These are phyloP conservation scores for Monosporascus sp. DNA, from an alignment of 2,329 filamentous ascomycete species.

Conservation along the genomic window DNA sequence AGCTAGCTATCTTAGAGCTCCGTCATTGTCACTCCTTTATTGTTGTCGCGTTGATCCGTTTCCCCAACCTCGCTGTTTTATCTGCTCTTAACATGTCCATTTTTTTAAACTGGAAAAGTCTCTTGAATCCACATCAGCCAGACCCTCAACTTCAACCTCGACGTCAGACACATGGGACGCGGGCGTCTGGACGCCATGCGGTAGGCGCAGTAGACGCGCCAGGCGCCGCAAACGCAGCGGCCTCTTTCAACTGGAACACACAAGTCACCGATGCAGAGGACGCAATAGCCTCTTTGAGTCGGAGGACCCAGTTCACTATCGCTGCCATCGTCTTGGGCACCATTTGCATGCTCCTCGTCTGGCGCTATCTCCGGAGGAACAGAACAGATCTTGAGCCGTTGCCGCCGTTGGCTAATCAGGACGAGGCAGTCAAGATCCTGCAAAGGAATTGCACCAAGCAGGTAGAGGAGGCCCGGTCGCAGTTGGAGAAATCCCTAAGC, in stretches of 20 bases:
- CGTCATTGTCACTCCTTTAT: neutral
- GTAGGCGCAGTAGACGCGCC: neutral
- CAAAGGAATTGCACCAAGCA: constrained; percentile 10
- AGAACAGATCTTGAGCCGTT: constrained; percentile 2
- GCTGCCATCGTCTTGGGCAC: constrained; percentile 8
- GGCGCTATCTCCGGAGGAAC: constrained; percentile 7
- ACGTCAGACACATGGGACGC: no score
- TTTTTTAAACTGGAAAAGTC: neutral
- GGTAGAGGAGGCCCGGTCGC: constrained; percentile 12
- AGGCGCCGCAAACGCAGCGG: no score
- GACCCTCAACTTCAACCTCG: no score
- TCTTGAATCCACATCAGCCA: neutral
- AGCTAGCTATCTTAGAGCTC: neutral
- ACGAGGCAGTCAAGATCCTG: constrained; percentile 8
- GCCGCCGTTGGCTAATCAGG: constrained; percentile 1
- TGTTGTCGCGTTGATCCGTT: neutral
- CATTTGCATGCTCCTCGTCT: constrained; percentile 4
- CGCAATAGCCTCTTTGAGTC: neutral
- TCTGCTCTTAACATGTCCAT: neutral
- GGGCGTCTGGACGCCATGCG: no score
- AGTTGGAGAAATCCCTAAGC: constrained; percentile 10
- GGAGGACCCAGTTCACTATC: constrained; percentile 4
- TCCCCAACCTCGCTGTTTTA: no score
- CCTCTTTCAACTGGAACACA: no score
- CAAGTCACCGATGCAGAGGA: no score